Evolutionary conservation across 352 stramenopile species (phyloP).

Genomic region (Albugo laibachii): DNA sequence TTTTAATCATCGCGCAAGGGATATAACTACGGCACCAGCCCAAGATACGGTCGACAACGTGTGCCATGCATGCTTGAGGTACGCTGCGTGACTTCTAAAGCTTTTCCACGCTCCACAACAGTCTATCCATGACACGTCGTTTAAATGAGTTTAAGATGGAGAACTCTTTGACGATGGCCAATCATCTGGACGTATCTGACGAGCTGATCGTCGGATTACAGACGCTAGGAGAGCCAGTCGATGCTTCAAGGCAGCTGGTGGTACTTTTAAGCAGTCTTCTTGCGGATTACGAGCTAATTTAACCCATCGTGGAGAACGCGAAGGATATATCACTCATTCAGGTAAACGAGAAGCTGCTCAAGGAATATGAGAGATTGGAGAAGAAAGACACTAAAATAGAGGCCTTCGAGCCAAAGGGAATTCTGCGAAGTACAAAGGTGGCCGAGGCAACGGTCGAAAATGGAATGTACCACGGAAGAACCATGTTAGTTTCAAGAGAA

Average conservation of each 20-base stretch:
- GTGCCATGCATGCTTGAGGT: too few species aligned
- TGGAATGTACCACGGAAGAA: neutral
- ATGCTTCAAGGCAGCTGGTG: conserved; percentile 9
- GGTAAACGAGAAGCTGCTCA: too few species aligned
- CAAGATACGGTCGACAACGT: too few species aligned
- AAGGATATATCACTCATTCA: too few species aligned
- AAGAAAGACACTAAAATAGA: conserved; percentile 3
- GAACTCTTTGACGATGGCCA: neutral
- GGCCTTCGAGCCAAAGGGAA: neutral
- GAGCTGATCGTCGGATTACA: conserved; percentile 12
- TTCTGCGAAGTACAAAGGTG: too few species aligned
- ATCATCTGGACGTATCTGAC: conserved; percentile 10
- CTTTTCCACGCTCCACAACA: conserved; percentile 12
- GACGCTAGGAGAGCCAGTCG: conserved; percentile 8
- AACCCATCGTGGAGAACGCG: too few species aligned
- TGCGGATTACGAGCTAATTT: conserved; percentile 6
- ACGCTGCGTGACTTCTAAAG: conserved; percentile 7
- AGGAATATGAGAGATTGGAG: too few species aligned
- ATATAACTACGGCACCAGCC: too few species aligned
- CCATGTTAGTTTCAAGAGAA: conserved; percentile 4
- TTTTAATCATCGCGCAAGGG: too few species aligned
- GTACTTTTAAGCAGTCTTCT: conserved; percentile 11
- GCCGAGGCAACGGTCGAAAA: conserved; percentile 1
- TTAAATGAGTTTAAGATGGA: conserved; percentile 14
- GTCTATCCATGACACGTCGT: conserved; percentile 6